Percentiles rank a stretch among this genome's conserved stretches.
These are phyloP conservation scores for Exophiala aquamarina DNA, from an alignment of 2,329 filamentous ascomycete genomes.

Conservation along the genomic window DNA sequence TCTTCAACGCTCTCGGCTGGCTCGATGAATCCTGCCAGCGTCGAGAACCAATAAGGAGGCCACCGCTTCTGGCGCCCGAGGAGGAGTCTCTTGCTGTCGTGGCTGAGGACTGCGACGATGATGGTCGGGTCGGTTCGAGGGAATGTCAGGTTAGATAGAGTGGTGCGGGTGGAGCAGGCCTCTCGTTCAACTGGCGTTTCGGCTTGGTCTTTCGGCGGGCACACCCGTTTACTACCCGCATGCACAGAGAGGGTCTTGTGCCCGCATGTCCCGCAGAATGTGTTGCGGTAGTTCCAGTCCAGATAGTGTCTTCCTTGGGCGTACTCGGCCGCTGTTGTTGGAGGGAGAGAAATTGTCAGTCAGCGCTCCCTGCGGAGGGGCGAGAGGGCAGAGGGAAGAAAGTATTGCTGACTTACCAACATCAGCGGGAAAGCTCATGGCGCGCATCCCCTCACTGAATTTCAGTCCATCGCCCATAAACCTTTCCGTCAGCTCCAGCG, in stretches of 20 bases:
- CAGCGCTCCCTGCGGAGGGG: too few relatives aligned
- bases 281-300: conserved; percentile 93
- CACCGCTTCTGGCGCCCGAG: conserved; percentile 83
- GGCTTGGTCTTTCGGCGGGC: conserved; percentile 44
- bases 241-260: conserved; percentile 65
- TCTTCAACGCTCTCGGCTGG: conserved; percentile 84
- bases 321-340: conserved; percentile 74
- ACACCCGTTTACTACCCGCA: conserved; percentile 45
- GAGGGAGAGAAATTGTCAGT: neutral
- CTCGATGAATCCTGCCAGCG: conserved; percentile 83
- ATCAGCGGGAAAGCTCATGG: conserved; percentile 59
- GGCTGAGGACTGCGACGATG: conserved; percentile 87
- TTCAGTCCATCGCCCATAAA: conserved; percentile 62
- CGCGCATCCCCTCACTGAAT: conserved; percentile 67
- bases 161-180: conserved; percentile 77
- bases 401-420: conserved; percentile 58
- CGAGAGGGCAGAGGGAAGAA: neutral
- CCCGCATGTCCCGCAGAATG: conserved; percentile 88
- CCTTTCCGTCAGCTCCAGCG: conserved; percentile 59
- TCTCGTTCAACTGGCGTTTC: conserved; percentile 54
- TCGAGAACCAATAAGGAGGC: conserved; percentile 83
- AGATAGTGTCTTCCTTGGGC: conserved; percentile 83
- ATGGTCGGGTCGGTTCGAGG: conserved; percentile 91
- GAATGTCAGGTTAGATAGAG: conserved; percentile 87
- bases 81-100: conserved; percentile 73